These are phyloP conservation scores for Gomphus bonarii DNA, from an alignment of 1,284 basidiomycete species.

Conservation along the genomic window DNA sequence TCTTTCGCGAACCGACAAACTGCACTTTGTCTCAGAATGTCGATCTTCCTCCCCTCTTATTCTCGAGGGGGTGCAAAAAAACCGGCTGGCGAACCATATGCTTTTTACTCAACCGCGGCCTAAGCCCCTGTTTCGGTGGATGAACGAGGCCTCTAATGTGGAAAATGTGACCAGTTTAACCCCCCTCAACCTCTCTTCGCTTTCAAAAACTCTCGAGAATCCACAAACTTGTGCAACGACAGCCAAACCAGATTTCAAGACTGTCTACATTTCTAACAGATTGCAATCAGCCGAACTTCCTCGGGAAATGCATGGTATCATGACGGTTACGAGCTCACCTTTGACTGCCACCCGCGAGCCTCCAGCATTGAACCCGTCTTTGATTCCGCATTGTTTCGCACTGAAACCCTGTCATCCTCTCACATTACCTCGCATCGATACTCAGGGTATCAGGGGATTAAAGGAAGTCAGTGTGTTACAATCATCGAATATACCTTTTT, in stretches of 20 bases:
- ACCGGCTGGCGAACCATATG: neutral
- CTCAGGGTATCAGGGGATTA: neutral
- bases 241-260: neutral
- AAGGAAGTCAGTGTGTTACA: neutral
- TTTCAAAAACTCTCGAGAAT: neutral
- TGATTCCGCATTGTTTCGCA: neutral
- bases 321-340: neutral
- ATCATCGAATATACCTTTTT: neutral
- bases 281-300: neutral
- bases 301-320: neutral
- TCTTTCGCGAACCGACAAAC: neutral
- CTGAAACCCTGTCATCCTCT: neutral
- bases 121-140: neutral
- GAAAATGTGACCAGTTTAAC: neutral
- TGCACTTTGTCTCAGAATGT: neutral
- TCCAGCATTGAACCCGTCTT: neutral
- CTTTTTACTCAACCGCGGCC: neutral
- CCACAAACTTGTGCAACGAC: neutral
- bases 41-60: neutral
- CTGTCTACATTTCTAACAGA: neutral
- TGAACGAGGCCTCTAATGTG: neutral
- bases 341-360: neutral
- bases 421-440: neutral
- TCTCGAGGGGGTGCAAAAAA: neutral
- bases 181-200: neutral